Evolutionary conservation across 1,284 basidiomycete species (phyloP).

Genomic region (Trametes sp.): DNA sequence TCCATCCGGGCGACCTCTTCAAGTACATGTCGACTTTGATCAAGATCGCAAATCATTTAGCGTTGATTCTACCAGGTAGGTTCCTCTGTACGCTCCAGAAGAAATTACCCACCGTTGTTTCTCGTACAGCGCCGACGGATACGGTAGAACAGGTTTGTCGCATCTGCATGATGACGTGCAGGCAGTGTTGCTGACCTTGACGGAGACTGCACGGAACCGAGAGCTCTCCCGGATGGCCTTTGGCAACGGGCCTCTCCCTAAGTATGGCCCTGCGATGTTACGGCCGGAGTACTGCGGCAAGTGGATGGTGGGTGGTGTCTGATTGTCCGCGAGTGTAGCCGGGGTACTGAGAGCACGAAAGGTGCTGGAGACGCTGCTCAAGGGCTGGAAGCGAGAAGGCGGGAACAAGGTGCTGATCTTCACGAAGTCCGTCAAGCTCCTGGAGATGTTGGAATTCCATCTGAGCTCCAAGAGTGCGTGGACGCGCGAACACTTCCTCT

Average conservation of each 20-base stretch:
- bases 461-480: slow-evolving; percentile 60
- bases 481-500: not conserved
- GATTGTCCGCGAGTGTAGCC: not conserved
- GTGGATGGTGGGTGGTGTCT: slow-evolving; percentile 67
- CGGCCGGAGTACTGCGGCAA: slow-evolving; percentile 80
- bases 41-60: slow-evolving; percentile 87
- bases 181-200: not conserved
- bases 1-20: slow-evolving; percentile 69
- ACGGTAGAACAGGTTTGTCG: slow-evolving; percentile 64
- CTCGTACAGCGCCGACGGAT: slow-evolving; percentile 62
- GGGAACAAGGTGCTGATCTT: slow-evolving; percentile 87
- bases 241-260: slow-evolving; percentile 59
- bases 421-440: slow-evolving; percentile 84
- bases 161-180: not conserved
- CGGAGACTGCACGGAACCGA: slow-evolving; percentile 64
- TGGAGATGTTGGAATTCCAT: slow-evolving; percentile 82
- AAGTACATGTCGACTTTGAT: slow-evolving; percentile 81
- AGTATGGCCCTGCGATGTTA: slow-evolving; percentile 67
- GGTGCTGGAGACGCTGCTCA: slow-evolving; percentile 72
- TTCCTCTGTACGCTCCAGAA: not conserved
- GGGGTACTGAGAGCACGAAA: slow-evolving; percentile 38
- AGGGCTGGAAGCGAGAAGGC: slow-evolving; percentile 66
- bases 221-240: slow-evolving; percentile 66
- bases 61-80: slow-evolving; percentile 78
- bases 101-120: not conserved